Evolutionary conservation across 495 filamentous ascomycete species (phyloP), one percentile per base, ranked within the genome.

Genomic region (Pseudevernia furfuracea): DNA sequence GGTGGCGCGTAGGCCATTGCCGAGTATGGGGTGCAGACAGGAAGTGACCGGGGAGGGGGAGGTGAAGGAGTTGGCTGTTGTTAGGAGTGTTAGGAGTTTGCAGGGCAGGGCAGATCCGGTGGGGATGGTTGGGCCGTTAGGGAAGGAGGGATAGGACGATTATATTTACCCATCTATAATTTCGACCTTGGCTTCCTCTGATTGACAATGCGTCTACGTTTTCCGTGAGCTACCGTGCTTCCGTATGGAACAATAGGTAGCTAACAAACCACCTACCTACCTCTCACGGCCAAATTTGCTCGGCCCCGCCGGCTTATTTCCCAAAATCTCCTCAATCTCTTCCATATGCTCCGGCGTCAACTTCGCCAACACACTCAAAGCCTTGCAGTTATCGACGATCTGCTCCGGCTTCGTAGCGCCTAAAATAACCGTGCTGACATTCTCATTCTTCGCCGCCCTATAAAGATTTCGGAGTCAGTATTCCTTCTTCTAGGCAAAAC

Each of bases 381-480:
- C 84, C 68, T 79, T 75, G 46, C 91, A 75, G 62, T 87, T 89
- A 70, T 92, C 86, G 57, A 82, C 82, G 21, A 95, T 80, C 76
- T 95, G 89, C 75, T 87, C 83, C 17, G 84, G 79, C 57, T 79
- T 79, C 67, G 86, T 89, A 1, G 90, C 90, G 23, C 89, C 90
- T 2, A 86, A 90, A 74, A 94, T 92, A 66, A 89, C 87, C 6
- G 82, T 85, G 53, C 82, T 86, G 64, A 95, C 83, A 63, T 89
- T 82, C 34, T 81, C 80, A 71, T 94, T 93, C 75, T 85, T 88
- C 59, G 92, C 74, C 64, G 89, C 84, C 90, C n/a, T n/a, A n/a
- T n/a, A n/a, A n/a, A n/a, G n/a, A n/a, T n/a, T n/a, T n/a, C n/a
- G n/a, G n/a, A n/a, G n/a, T n/a, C n/a, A n/a, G n/a, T n/a, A n/a